Conservation (phyloP, 2,329 filamentous ascomycete genomes). For the Epichloe festucae region DNA sequence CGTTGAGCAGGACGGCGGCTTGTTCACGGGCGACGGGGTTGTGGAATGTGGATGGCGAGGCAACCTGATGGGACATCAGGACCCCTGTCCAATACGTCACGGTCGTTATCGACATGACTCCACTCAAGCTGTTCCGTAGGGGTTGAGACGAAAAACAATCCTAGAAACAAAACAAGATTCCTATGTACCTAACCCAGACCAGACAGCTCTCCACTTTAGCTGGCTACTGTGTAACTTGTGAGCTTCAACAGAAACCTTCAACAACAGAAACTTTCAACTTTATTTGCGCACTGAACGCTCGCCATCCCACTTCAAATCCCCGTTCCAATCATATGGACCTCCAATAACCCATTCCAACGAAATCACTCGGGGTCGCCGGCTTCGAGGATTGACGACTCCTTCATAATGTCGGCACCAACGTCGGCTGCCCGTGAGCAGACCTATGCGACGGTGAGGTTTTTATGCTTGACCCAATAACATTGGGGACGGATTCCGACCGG, state of each 20-base stretch:
- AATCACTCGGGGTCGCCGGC: background rate
- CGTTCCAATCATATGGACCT: background rate
- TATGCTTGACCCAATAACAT: background rate
- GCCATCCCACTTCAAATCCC: background rate
- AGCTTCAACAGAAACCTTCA: background rate
- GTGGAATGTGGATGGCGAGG: no score
- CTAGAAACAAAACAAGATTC: no score
- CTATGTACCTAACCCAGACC: no score
- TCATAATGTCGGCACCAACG: constrained; percentile 1
- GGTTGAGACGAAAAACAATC: no score
- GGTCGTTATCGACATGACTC: no score
- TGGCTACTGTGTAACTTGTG: no score
- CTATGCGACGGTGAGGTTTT: constrained; percentile 40
- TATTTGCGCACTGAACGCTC: background rate
- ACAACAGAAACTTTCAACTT: background rate
- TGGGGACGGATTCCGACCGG: background rate
- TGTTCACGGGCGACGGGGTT: no score
- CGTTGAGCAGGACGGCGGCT: no score
- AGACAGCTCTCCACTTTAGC: no score
- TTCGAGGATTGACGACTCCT: background rate
- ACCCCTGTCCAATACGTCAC: no score
- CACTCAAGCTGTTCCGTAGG: no score
- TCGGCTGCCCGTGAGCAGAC: constrained; percentile 29
- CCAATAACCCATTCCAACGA: background rate
- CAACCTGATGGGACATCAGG: no score